These are phyloP conservation scores for Cytospora piceae DNA, from an alignment of 2,329 filamentous ascomycete genomes.

Conservation along the genomic window DNA sequence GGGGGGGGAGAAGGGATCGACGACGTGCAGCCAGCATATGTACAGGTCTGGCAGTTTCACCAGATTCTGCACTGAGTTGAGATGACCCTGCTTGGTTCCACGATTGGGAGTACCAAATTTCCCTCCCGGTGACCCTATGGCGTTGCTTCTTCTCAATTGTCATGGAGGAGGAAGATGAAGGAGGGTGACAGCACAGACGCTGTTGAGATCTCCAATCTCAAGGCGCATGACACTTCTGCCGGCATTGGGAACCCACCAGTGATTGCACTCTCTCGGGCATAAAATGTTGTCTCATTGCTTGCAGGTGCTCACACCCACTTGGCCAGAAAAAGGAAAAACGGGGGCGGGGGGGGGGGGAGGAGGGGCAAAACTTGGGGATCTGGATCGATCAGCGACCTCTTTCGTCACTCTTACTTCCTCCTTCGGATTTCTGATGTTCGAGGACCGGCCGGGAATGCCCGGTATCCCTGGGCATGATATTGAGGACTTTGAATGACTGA, in stretches of 20 bases:
- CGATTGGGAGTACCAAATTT: too few relatives aligned
- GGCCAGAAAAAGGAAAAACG: background rate
- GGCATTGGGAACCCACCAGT: too few relatives aligned
- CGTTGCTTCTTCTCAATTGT: too few relatives aligned
- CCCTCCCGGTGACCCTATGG: too few relatives aligned
- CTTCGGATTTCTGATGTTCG: background rate
- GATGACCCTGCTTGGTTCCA: too few relatives aligned
- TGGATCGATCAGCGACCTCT: background rate
- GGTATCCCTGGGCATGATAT: background rate
- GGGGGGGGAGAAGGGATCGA: background rate
- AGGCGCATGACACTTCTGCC: background rate
- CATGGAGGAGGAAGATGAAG: background rate
- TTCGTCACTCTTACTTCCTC: slow-evolving; percentile 1
- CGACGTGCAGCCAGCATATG: background rate
- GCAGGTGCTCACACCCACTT: background rate
- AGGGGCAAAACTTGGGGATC: background rate
- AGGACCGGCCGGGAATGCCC: background rate
- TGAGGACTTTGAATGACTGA: background rate
- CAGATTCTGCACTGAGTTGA: background rate
- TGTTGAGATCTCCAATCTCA: slow-evolving; percentile 2
- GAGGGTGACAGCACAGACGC: background rate
- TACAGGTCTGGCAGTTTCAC: background rate
- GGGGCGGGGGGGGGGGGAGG: too few relatives aligned
- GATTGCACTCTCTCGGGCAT: too few relatives aligned
- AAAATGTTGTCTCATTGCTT: too few relatives aligned